Conservation (phyloP, 2,329 filamentous ascomycete species). For the Pseudocercospora vitis region DNA sequence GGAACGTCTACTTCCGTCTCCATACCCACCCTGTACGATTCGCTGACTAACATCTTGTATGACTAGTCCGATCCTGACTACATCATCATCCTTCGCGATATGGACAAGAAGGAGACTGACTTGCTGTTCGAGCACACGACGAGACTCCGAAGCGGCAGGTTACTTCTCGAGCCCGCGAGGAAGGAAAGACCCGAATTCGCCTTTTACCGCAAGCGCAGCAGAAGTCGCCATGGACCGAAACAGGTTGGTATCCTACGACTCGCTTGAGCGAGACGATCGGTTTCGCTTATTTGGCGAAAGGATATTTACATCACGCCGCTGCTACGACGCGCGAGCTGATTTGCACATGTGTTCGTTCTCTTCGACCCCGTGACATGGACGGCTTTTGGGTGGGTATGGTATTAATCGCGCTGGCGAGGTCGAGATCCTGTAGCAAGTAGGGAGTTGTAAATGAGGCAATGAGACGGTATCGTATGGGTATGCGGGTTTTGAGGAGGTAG, state of each 20-base stretch:
- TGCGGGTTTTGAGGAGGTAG: background rate
- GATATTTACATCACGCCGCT: slow-evolving; percentile 6
- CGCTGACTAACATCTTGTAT: slow-evolving; percentile 15
- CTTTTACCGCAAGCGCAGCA: slow-evolving; percentile 43
- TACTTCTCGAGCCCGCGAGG: slow-evolving; percentile 46
- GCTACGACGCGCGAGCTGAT: slow-evolving; percentile 1
- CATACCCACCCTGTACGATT: slow-evolving; percentile 5
- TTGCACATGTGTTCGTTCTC: background rate
- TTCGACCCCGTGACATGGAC: background rate
- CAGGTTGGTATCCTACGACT: slow-evolving; percentile 25
- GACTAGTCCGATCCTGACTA: slow-evolving; percentile 46
- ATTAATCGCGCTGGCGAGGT: background rate
- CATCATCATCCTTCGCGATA: slow-evolving; percentile 52
- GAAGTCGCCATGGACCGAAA: slow-evolving; percentile 32
- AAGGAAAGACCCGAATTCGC: slow-evolving; percentile 47
- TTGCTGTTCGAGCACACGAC: slow-evolving; percentile 53
- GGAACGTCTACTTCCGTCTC: background rate
- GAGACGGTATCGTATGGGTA: background rate
- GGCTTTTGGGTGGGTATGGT: background rate
- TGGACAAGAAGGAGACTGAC: slow-evolving; percentile 50
- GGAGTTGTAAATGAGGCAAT: background rate
- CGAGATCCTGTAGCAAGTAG: too few relatives aligned
- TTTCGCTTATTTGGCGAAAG: slow-evolving; percentile 10
- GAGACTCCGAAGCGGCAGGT: slow-evolving; percentile 43
- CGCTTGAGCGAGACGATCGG: slow-evolving; percentile 15